Base-by-base conservation (phyloP, 2,329 filamentous ascomycete species). In the Verticillium nubilum region DNA sequence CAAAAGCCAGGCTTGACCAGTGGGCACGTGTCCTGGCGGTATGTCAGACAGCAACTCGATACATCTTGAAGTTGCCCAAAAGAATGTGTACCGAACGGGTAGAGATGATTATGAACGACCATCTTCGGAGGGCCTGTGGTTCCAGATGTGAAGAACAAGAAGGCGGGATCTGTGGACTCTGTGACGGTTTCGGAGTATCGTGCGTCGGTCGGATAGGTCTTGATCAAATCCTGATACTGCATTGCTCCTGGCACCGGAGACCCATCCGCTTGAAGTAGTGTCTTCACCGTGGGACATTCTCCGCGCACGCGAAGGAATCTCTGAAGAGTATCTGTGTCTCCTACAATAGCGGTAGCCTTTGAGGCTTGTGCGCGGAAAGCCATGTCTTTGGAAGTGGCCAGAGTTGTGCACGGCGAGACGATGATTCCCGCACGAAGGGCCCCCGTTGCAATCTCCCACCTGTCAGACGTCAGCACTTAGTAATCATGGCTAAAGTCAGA, bases 401-500 rank as follows among this genome's bases (percentile, higher is more conserved):
- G 23, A 12, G 54, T 56, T 5, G 54, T 37, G 54, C 54, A 56
- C 1, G 54, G 54, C n/a, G 54, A 56, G n/a, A 56, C 31, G 23
- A 56, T 19, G 29, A 56, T 27, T 12, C 54, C 54, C 12, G 54
- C 54, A 6, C 54, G 54, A 6, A 56, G 54, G 10, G 54, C 54
- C 13, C 54, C 54, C 15, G 54, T 56, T 3, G 54, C 54, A n/a
- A 56, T 56, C 23, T 56, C 54, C 54, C 54, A 56, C 54, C 54
- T 54, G 52, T 2, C n/a, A 13, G 15, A 13, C n/a, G 52, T 54
- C 17, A 54, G 52, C n/a, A 33, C 19, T 10, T n/a, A n/a, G 19
- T 12, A 23, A 25, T 31, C 29, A 31, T 4, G 42, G 19, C 12
- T 25, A 9, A 23, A 7, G 12, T 4, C 19, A 13, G 19, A 7